Percentiles rank a stretch among this genome's conserved stretches.
These are phyloP conservation scores for Scheffersomyces illinoinensis DNA, from an alignment of 1,139 yeast genomes.

Conservation along the genomic window DNA sequence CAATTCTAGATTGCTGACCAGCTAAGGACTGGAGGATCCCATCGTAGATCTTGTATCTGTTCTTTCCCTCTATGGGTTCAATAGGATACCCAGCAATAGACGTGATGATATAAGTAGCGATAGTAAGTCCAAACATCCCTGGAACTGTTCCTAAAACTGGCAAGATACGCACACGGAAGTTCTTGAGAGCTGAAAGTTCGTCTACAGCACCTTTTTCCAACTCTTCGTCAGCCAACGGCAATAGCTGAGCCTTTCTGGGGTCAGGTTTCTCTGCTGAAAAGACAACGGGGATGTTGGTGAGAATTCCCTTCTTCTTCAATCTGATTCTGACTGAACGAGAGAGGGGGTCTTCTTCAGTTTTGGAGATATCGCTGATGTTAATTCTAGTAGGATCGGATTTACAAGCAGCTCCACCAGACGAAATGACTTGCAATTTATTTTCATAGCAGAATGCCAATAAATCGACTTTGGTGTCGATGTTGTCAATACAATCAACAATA, in stretches of 20 bases:
- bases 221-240: conserved; percentile 83
- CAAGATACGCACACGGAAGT: conserved; percentile 88
- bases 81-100: conserved; percentile 82
- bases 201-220: conserved; percentile 79
- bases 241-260: conserved; percentile 82
- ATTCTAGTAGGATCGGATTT: conserved; percentile 50
- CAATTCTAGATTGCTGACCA: conserved; percentile 82
- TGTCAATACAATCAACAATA: conserved; percentile 93
- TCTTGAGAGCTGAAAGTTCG: conserved; percentile 81
- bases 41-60: conserved; percentile 81
- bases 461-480: conserved; percentile 92
- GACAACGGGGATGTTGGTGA: conserved; percentile 78
- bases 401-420: conserved; percentile 97
- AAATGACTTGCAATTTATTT: conserved; percentile 61
- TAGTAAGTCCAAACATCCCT: conserved; percentile 88
- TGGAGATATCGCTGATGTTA: conserved; percentile 45
- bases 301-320: conserved; percentile 75
- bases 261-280: conserved; percentile 96
- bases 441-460: conserved; percentile 71
- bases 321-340: conserved; percentile 87
- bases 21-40: conserved; percentile 79
- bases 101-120: conserved; percentile 82
- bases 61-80: conserved; percentile 90
- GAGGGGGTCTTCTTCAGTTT: conserved; percentile 87
- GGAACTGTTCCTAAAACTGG: conserved; percentile 98